Conservation (phyloP, 352 stramenopile species). For the Pythium inflatum region DNA sequence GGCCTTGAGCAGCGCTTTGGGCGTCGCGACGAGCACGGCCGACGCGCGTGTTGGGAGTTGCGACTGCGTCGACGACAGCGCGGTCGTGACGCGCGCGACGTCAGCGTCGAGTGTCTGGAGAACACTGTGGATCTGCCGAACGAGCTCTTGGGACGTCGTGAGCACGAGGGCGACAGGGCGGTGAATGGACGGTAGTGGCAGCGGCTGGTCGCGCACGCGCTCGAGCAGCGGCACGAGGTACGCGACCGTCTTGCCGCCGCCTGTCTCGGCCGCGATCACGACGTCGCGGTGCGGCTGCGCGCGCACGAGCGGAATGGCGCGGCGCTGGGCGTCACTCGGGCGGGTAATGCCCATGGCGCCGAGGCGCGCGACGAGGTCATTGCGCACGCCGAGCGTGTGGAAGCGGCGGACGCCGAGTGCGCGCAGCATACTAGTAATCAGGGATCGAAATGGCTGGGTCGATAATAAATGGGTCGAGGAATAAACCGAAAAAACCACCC, state of each 20-base stretch:
- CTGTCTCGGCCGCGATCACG: slow-evolving; percentile 95
- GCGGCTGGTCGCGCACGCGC: slow-evolving; percentile 40
- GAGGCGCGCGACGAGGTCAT: slow-evolving; percentile 42
- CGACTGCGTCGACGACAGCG: slow-evolving; percentile 64
- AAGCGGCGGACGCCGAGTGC: slow-evolving; percentile 38
- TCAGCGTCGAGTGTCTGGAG: slow-evolving; percentile 47
- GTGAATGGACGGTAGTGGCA: slow-evolving; percentile 44
- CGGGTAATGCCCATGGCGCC: slow-evolving; percentile 38
- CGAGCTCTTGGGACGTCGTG: slow-evolving; percentile 87
- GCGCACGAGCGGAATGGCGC: slow-evolving; percentile 59
- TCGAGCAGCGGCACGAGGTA: slow-evolving; percentile 94
- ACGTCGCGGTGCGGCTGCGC: slow-evolving; percentile 57
- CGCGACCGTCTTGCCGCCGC: slow-evolving; percentile 95
- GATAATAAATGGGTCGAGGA: too few relatives aligned
- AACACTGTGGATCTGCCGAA: slow-evolving; percentile 67
- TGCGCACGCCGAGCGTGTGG: slow-evolving; percentile 59
- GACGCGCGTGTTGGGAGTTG: slow-evolving; percentile 43
- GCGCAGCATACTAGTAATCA: too few relatives aligned
- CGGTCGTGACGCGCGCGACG: slow-evolving; percentile 40
- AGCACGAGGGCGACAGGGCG: slow-evolving; percentile 75
- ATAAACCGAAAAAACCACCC: too few relatives aligned
- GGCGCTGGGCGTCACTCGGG: slow-evolving; percentile 56
- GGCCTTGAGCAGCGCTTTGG: slow-evolving; percentile 61
- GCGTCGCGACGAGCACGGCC: slow-evolving; percentile 69
- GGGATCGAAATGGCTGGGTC: too few relatives aligned